These are phyloP conservation scores for Trichoderma polysporum DNA, from an alignment of 2,329 filamentous ascomycete species.

Conservation along the genomic window DNA sequence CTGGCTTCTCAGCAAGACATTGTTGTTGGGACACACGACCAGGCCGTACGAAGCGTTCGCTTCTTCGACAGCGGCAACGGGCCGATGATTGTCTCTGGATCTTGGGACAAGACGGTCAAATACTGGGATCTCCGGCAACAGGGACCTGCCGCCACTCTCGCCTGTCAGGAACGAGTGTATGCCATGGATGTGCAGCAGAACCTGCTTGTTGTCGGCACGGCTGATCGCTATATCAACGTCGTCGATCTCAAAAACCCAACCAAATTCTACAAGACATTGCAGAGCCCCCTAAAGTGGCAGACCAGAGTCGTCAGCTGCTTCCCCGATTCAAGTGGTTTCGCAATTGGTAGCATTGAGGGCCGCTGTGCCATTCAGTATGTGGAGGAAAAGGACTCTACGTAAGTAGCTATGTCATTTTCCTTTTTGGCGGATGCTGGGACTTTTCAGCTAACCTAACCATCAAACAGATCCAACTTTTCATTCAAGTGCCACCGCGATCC, in stretches of 20 bases:
- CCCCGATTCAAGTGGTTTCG: slow-evolving; percentile 85
- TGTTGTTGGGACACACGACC: slow-evolving; percentile 82
- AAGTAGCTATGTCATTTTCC: slow-evolving; percentile 28
- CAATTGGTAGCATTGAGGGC: slow-evolving; percentile 94
- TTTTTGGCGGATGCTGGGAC: background rate
- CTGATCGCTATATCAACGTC: slow-evolving; percentile 94
- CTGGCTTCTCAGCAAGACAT: slow-evolving; percentile 64
- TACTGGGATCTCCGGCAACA: slow-evolving; percentile 79
- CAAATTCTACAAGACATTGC: slow-evolving; percentile 93
- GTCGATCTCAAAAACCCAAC: slow-evolving; percentile 85
- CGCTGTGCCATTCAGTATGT: slow-evolving; percentile 98
- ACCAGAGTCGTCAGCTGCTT: slow-evolving; percentile 95
- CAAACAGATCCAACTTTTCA: slow-evolving; percentile 81
- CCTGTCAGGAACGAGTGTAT: slow-evolving; percentile 78
- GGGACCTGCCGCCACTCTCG: slow-evolving; percentile 63
- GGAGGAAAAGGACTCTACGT: slow-evolving; percentile 87
- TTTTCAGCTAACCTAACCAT: background rate
- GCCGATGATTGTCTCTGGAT: slow-evolving; percentile 87
- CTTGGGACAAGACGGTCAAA: slow-evolving; percentile 87
- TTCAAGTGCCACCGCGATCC: slow-evolving; percentile 98
- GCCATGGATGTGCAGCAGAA: slow-evolving; percentile 88
- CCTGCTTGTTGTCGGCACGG: slow-evolving; percentile 86
- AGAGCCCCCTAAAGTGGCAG: slow-evolving; percentile 98
- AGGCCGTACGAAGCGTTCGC: slow-evolving; percentile 73
- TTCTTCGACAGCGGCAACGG: slow-evolving; percentile 72